Percentiles rank a stretch among this genome's conserved stretches.
Evolutionary conservation across 371 early-diverging fungal genomes (phyloP).

Genomic region (Nematocida sp.): DNA sequence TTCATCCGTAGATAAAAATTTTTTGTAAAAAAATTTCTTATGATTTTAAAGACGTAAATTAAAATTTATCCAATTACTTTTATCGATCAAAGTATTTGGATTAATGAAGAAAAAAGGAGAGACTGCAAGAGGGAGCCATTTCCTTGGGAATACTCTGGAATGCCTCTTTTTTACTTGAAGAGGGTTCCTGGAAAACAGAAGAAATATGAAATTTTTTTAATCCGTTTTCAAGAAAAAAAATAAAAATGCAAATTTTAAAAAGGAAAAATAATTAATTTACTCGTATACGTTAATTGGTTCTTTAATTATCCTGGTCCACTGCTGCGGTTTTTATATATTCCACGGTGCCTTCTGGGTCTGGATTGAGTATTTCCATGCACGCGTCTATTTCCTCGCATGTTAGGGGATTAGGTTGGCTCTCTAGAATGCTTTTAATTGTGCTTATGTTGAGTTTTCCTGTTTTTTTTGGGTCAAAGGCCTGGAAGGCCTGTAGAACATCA

Average conservation of each 20-base stretch:
- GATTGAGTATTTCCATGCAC: slow-evolving; percentile 47
- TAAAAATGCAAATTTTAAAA: not conserved
- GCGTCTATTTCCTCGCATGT: slow-evolving; percentile 55
- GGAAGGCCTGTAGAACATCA: slow-evolving; percentile 53
- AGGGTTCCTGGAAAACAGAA: too few relatives aligned
- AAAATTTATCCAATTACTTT: too few relatives aligned
- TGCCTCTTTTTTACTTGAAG: too few relatives aligned
- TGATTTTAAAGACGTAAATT: slow-evolving; percentile 6
- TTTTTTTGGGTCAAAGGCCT: slow-evolving; percentile 43
- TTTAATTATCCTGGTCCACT: too few relatives aligned
- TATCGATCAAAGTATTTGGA: too few relatives aligned
- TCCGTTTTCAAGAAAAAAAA: not conserved
- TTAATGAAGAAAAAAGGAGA: too few relatives aligned
- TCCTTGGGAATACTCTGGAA: too few relatives aligned
- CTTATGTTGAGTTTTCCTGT: slow-evolving; percentile 54
- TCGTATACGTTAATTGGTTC: too few relatives aligned
- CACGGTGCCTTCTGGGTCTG: slow-evolving; percentile 60
- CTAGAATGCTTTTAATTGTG: slow-evolving; percentile 53
- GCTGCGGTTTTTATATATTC: slow-evolving; percentile 53
- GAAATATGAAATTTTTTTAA: too few relatives aligned
- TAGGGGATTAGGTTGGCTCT: slow-evolving; percentile 34
- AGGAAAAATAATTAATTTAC: not conserved
- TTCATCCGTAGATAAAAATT: slow-evolving; percentile 45
- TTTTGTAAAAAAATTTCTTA: slow-evolving; percentile 41
- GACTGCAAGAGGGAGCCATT: too few relatives aligned